A percentile compares a stretch with the other conserved stretches of the same genome.
Conservation (phyloP, 2,329 filamentous ascomycete genomes). For the Fusarium sp. region DNA sequence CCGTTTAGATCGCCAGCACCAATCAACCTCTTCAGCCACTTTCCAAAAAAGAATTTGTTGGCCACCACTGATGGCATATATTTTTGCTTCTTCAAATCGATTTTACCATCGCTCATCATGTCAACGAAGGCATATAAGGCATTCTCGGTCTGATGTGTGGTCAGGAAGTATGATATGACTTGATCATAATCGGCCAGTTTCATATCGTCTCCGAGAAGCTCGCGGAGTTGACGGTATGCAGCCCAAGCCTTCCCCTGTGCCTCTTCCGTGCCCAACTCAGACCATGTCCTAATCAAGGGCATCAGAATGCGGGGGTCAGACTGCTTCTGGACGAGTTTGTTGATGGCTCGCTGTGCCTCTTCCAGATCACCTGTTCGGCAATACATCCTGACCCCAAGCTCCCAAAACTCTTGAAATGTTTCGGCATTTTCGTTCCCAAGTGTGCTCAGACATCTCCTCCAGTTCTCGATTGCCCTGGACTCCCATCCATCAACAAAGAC, state of each 20-base stretch:
- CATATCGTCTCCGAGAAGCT: constrained; percentile 66
- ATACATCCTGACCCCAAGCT: constrained; percentile 72
- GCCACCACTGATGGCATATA: constrained; percentile 58
- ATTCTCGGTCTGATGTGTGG: constrained; percentile 68
- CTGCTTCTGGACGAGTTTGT: constrained; percentile 59
- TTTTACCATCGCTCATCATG: constrained; percentile 77
- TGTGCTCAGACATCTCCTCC: constrained; percentile 64
- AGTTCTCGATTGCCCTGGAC: constrained; percentile 67
- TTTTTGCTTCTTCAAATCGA: constrained; percentile 56
- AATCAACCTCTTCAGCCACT: constrained; percentile 87
- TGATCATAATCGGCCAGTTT: constrained; percentile 79
- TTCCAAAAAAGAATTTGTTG: constrained; percentile 85
- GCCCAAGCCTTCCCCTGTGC: constrained; percentile 68
- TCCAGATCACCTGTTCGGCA: constrained; percentile 65
- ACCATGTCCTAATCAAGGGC: constrained; percentile 74
- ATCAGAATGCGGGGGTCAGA: constrained; percentile 66
- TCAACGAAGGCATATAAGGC: constrained; percentile 84
- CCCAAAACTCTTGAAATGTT: constrained; percentile 64
- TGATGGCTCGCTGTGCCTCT: constrained; percentile 64
- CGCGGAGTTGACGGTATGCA: constrained; percentile 70
- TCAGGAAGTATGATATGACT: constrained; percentile 74
- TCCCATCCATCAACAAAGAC: constrained; percentile 70
- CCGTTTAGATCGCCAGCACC: constrained; percentile 74
- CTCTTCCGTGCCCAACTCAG: constrained; percentile 57
- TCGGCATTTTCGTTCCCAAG: constrained; percentile 57